Base-by-base conservation (phyloP, 2,329 filamentous ascomycete genomes). In the Clonostachys byssicola region DNA sequence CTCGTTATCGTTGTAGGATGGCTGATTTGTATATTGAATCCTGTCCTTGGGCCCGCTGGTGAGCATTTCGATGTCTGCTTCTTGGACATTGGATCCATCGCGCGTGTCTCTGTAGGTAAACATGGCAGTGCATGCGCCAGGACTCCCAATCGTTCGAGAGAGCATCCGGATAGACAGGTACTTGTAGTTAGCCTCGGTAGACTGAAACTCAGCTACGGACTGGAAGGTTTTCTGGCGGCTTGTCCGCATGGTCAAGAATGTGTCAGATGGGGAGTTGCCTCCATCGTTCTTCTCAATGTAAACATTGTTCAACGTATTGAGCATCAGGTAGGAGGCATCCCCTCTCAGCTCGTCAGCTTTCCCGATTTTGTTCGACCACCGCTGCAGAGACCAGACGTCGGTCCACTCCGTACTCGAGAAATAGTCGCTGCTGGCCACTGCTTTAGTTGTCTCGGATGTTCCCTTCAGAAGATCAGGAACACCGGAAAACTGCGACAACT, bases 1-100 rank as follows among this genome's bases (percentile, higher is more conserved):
- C 35, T 72, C 63, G 33, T 72, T 73, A 10, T 65, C 59, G 12
- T 64, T 62, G 47, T 75, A 73, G 0, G 75, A 67, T 0, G 80
- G 80, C 58, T 85, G 80, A 57, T 85, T 85, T 13, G 80, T 83
- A 62, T 80, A 84, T 50, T 78, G 74, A 36, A 79, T 62, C 36
- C 61, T 62, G 47, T 71, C 54, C 20, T 56, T 61, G 2, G 71
- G 67, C 48, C 74, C 74, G 23, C 61, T 57, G 3, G 77, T 80
- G 43, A 77, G 64, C 43, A 80, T 66, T 60, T 81, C 77, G 23
- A 80, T 63, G 54, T 80, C 76, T 5, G 74, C 67, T 56, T 80
- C 77, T 50, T 78, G 73, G 13, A 78, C 65, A 16, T 63, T 48
- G 5, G 62, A 58, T 5, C 70, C 61, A 6, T 65, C 57, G 9